Base-by-base conservation (phyloP, 2,329 filamentous ascomycete species). In the Paecilomyces variotii region DNA sequence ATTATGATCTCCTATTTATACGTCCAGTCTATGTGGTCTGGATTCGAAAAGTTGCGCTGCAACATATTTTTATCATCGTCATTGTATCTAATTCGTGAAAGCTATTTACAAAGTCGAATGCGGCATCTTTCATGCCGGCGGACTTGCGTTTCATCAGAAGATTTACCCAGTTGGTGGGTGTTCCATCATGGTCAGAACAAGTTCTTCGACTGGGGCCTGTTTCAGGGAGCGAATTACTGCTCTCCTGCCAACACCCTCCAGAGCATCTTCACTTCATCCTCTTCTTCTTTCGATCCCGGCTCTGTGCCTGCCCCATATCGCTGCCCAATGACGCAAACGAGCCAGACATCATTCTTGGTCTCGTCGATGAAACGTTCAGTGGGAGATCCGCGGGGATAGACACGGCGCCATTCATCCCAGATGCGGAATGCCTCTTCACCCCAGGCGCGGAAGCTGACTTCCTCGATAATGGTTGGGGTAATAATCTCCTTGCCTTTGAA, bases 401-500 rank as follows among this genome's bases (percentile, higher is more conserved):
- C 88, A 64, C 89, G 83, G 61, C 89, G 87, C 94, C 94, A 99
- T 78, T 97, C 94, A 50, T 81, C 84, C 89, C 93, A 97, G 68
- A 97, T 96, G 32, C 88, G 88, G 77, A 94, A 99, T 0, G 94
- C 93, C 80, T 99, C 94, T 70, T 97, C 94, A 59, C 86, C 84
- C 94, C 94, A 99, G 6, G 92, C 91, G 62, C 86, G 83, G 81
- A 97, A 97, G 71, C 89, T 94, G 56, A 96, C 90, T 65, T 92
- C 90, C 72, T 97, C 93, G 68, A 97, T 96, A 69, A 97, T 97
- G 1, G 93, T 97, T 2, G 93, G 93, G 25, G 92, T 96, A 59
- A 96, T 84, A 70, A 97, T 97, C 74, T 97, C 93, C 76, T 97
- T 97, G 50, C 91, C 91, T 0, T 90, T 88, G 76, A 97, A 97